Base-by-base conservation (phyloP, 805 yeast genomes). In the Komagataella pastoris region DNA sequence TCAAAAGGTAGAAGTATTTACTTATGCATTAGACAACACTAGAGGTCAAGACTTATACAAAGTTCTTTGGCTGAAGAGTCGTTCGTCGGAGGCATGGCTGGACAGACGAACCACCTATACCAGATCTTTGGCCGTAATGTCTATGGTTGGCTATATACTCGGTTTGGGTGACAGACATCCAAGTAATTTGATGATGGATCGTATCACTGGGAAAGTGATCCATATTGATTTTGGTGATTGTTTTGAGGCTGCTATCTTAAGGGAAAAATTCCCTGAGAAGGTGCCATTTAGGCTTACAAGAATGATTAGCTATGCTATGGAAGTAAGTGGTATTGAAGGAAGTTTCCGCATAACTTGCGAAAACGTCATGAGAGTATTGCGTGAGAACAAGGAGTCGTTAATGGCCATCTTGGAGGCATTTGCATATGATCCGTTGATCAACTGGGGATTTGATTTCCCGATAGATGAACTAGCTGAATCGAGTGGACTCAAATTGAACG, bases 191-290 rank as follows among this genome's bases (percentile, higher is more conserved):
- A 88, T 93, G 97, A 77, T 93, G 68, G 96, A 91, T 65, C 73
- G 97, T 56, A 79, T 84, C 49, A 88, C 98, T 0, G 99, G 99
- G 55, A 89, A 91, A 61, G 97, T 93, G 50, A 79, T 93, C 44
- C 99, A 93, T 64, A 91, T 93, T 67, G 99, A 93, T 74, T 93
- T 91, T 68, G 99, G 99, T 57, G 99, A 93, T 65, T 93, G 99
- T 76, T 93, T 93, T 62, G 99, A 93, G 65, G 97, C 98, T 2
- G 99, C 99, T 0, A 89, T 91, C 49, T 69, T 93, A 54, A 79
- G 99, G 58, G 99, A 95, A 59, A 93, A 93, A 64, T 95, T 86
- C 65, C 99, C 99, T 0, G 99, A 93, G 61, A 91, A 90, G 65
- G 99, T 93, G 21, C 99, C 99, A 6, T 93, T 93, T 72, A 77